These are phyloP conservation scores for Cadophora sp. DNA, from an alignment of 2,329 filamentous ascomycete genomes.

Conservation along the genomic window DNA sequence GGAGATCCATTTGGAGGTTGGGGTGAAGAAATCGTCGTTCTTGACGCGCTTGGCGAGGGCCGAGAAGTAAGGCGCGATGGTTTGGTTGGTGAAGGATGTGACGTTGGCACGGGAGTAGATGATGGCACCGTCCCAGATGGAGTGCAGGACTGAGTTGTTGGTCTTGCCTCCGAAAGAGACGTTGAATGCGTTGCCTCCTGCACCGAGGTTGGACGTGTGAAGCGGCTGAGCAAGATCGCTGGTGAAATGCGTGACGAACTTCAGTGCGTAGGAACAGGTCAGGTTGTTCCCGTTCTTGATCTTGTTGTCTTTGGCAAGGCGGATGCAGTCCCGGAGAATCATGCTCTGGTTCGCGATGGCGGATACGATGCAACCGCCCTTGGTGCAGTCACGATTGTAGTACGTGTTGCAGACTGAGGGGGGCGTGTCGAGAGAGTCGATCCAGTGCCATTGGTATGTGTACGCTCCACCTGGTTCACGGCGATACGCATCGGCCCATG, in stretches of 20 bases:
- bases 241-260: conserved; percentile 8
- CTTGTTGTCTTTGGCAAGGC: conserved; percentile 11
- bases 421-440: background rate
- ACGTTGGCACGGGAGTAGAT: conserved; percentile 12
- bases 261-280: conserved; percentile 5
- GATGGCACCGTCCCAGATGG: conserved; percentile 10
- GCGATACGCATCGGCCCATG: conserved; percentile 6
- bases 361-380: conserved; percentile 2
- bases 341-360: conserved; percentile 12
- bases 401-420: conserved; percentile 9
- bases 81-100: conserved; percentile 5
- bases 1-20: background rate
- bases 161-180: conserved; percentile 3
- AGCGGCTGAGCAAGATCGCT: conserved; percentile 4
- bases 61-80: conserved; percentile 1
- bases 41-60: background rate
- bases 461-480: conserved; percentile 1
- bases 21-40: conserved; percentile 4
- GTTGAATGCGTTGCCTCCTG: background rate
- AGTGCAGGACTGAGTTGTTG: conserved; percentile 4
- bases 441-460: conserved; percentile 6
- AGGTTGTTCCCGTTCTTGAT: conserved; percentile 9
- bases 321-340: conserved; percentile 6
- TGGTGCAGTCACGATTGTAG: conserved; percentile 5
- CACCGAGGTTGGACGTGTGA: background rate